Percentiles rank a stretch among this genome's conserved stretches.
Conservation (phyloP, 2,329 filamentous ascomycete genomes). For the Dothideomycetes sp. region DNA sequence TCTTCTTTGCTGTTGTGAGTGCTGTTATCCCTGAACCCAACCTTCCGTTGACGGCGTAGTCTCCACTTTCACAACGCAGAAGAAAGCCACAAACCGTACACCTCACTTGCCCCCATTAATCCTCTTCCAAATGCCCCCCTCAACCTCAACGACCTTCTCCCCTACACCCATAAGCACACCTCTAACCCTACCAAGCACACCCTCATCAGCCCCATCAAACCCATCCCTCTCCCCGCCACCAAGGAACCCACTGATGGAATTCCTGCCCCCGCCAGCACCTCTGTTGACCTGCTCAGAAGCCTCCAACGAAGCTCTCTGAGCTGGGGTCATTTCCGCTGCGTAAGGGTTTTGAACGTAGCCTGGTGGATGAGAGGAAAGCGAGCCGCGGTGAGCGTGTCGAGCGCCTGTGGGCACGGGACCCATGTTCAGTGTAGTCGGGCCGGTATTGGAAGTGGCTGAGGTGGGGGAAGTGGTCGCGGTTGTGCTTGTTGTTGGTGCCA, state of each 20-base stretch:
- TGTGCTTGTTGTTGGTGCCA: conserved; percentile 32
- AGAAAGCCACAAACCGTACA: not conserved
- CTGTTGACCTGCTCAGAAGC: conserved; percentile 18
- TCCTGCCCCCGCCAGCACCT: conserved; percentile 6
- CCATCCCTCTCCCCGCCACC: conserved; percentile 18
- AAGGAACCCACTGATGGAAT: conserved; percentile 17
- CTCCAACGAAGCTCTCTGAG: conserved; percentile 27
- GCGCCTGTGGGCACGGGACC: conserved; percentile 26
- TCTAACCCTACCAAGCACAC: too few species aligned
- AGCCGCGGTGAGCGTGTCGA: conserved; percentile 15
- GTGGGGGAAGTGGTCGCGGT: conserved; percentile 19
- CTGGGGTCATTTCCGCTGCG: conserved; percentile 31
- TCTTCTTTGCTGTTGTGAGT: too few species aligned
- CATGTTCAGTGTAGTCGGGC: conserved; percentile 31
- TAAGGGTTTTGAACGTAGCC: conserved; percentile 41
- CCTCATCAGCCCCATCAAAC: too few species aligned
- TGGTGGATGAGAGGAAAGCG: conserved; percentile 34
- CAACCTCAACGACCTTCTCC: conserved; percentile 35
- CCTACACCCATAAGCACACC: too few species aligned
- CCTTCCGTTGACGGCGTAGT: too few species aligned
- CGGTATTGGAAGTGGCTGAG: conserved; percentile 16
- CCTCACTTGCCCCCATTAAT: conserved; percentile 27
- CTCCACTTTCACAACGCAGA: too few species aligned
- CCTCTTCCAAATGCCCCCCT: conserved; percentile 40
- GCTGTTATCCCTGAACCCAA: too few species aligned